Base-by-base conservation (phyloP, 169 alveolate species). In the Cardiosporidium cionae region DNA sequence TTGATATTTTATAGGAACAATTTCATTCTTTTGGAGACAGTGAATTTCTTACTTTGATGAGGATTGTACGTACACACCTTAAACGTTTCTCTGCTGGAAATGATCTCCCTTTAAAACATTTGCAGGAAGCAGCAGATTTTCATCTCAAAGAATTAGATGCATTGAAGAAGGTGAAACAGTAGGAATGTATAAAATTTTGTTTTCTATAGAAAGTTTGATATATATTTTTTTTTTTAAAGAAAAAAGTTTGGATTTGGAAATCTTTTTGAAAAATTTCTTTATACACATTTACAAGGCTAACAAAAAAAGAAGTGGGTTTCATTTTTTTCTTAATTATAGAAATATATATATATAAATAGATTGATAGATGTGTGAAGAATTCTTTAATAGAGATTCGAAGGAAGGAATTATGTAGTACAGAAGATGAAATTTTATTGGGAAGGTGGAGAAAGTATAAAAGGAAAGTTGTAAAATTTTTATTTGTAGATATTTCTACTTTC, bases 1-100 rank as follows among this genome's bases (percentile, higher is more conserved):
- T 52, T 28, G 2, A 22, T 16, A n/a, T 23, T 29, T 35, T 37
- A 16, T 63, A 74, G 80, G 80, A 65, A 27, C 75, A 70, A 28
- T 74, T 32, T 64, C 80, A 74, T 44, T 70, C 52, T 70, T 74
- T 28, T 52, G 80, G 80, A 22, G 80, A 74, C 29, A 74, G 80
- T 52, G 80, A 74, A 7, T 58, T 74, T 9, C 29, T 74, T 58
- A 68, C 36, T 23, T 63, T 68, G 4, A 3, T 74, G 62, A 67
- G 69, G 73, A 37, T 74, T 3, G 44, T 74, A 2, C 54, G 80
- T 52, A 63, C 72, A 32, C 25, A 53, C 5, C 44, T 67, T 7
- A 68, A 74, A 0, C 52, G 33, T 29, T 29, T 22, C 35, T 28
- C n/a, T 28, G 7, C 32, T 22, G 53, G 7, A 31, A 36, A 62